Base-by-base conservation (phyloP, 2,329 filamentous ascomycete genomes). In the Stenocarpella maydis region DNA sequence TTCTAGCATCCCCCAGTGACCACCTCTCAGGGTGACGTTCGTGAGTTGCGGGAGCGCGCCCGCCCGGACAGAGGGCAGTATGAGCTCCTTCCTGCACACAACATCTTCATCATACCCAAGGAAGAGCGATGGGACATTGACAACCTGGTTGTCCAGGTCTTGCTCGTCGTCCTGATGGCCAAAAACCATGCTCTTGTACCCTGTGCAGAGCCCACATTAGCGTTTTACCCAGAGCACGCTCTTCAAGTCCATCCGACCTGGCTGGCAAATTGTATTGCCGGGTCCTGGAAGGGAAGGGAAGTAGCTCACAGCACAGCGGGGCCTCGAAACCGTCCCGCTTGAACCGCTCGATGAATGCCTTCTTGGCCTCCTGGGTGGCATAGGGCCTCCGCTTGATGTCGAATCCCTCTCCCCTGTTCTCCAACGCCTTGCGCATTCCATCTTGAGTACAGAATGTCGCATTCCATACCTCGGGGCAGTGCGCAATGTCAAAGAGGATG, bases 371-470 rank as follows among this genome's bases (percentile, higher is more conserved):
- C 21, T 72, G 53, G 8, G 72, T 73, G 28, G 77, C 77, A 54
- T 75, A 80, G 2, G 74, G 65, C n/a, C 73, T 70, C 10, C 75
- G 72, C 5, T 73, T 68, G 43, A 76, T 73, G 12, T 72, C 69
- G 17, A 65, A 72, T 4, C 72, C 72, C n/a, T 74, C 72, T 37
- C 67, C 74, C 10, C 75, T 54, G 34, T 50, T 68, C 63, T 71
- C 67, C 8, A 76, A 31, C n/a, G 73, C 76, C 14, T 65, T 71
- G 10, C 79, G 76, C 73, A 82, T 76, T 4, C 76, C 80, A 45
- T 77, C 80, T 0, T 75, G 75, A 0, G 65, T 71, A 66, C 80
- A 82, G 72, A 81, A 81, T 41, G 81, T 75, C 14, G 78, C 70
- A 19, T 80, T 75, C 74, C 77, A 79, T 52, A 71, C 68, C 0